Base-by-base conservation (phyloP, 139 green algal species). In the Tetradesmus obliquus region DNA sequence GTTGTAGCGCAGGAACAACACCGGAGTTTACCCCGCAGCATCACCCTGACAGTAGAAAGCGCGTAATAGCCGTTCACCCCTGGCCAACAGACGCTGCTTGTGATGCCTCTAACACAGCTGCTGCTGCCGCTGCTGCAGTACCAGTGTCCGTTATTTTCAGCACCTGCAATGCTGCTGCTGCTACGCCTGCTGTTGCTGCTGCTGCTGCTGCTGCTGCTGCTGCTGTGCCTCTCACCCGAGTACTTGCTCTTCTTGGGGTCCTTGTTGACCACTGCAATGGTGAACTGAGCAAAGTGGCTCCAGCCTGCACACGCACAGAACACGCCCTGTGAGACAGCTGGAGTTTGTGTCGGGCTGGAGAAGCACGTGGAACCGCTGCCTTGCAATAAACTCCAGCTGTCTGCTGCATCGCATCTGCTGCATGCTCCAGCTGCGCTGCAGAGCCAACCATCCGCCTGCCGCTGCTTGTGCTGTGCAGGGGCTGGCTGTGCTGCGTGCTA, bases 171-270 rank as follows among this genome's bases (percentile, higher is more conserved):
- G 32, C 20, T 10, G 79, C 79, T 84, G 45, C 5, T 60, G 79
- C 45, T 84, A 10, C 24, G 5, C 74, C n/a, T 13, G n/a, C 74
- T 82, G n/a, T 3, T 82, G 74, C n/a, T 4, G 3, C 7, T 15
- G 1, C n/a, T 3, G 17, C 3, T 24, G 17, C 74, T 20, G 79
- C 22, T 71, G 84, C 72, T 74, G 84, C 71, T 91, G 91, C 62
- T 55, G 45, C 74, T 54, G n/a, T 90, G 90, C 58, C 84, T 9
- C 92, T 72, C 55, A 98, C 96, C 96, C 85, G 96, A 98, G 92
- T 99, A 99, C 92, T 99, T 99, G 55, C 94, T 98, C 94, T 99
- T 99, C 94, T 99, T 99, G 0, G 98, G 97, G 94, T 99, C 98
- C 89, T 98, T 98, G 95, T 99, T 99, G 13, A 99, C 98, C 20